Base-by-base conservation (phyloP, 2,329 filamentous ascomycete genomes). In the Fusarium duplospermum region DNA sequence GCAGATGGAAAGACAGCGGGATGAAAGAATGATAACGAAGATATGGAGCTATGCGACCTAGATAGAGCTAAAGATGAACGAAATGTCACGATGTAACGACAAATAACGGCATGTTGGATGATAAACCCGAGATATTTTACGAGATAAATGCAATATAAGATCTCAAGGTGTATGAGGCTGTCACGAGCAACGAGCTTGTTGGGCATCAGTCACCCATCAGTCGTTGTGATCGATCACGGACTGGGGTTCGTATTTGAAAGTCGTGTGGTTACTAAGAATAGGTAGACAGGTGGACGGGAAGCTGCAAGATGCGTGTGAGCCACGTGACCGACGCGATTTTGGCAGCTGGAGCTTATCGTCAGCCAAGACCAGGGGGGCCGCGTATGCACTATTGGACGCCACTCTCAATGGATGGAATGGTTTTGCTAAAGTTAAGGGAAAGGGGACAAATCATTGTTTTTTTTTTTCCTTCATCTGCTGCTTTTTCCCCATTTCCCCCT, bases 301-400 rank as follows among this genome's bases (percentile, higher is more conserved):
- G 22, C 14, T 35, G 35, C 31, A 7, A 58, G 35, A 38, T 38
- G 35, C 56, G 22, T 27, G 64, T 50, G 22, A 20, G 18, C 14
- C 29, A 52, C 29, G 50, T 22, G 20, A 58, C 45, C 29, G 64
- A 74, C 68, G 71, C 69, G 68, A 66, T 68, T 35, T 8, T n/a
- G 47, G 47, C 47, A 31, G 27, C 27, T 31, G 16, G 18, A 62
- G 22, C 33, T 22, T 38, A 42, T 42, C 40, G 50, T 66, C 45
- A 54, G 60, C 60, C 47, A 56, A 63, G 59, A 38, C 29, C 22
- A 20, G 18, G 47, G 47, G 47, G 71, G 71, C 71, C 71, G 64
- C 71, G 67, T 65, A 72, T 62, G 71, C 71, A 69, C 60, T 67
- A 66, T 60, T 52, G n/a, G 52, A 61, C 70, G 70, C 70, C 70